phyloP scores from a whole-genome alignment of 306 rosid genomes.

The Malus sieversii region DNA sequence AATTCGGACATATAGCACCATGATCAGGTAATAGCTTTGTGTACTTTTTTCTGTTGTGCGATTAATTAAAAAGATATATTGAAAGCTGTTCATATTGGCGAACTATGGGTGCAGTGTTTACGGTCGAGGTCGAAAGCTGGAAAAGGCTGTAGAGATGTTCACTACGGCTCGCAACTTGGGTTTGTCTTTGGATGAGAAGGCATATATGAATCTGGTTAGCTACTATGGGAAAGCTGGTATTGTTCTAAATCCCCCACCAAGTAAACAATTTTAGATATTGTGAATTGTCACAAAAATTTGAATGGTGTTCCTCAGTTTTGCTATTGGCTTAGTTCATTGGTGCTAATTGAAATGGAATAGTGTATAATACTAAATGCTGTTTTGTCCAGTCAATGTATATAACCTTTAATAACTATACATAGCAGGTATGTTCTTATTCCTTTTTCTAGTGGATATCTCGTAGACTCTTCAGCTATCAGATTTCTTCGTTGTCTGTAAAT shows the following conservation, averaged over 20 bases:
- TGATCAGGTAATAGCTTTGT: slow-evolving; percentile 62
- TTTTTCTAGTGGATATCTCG: too few relatives aligned
- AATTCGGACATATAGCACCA: slow-evolving; percentile 80
- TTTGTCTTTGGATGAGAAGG: slow-evolving; percentile 59
- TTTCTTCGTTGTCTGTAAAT: background rate
- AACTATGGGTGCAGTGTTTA: slow-evolving; percentile 56
- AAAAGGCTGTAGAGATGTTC: slow-evolving; percentile 71
- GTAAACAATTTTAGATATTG: background rate
- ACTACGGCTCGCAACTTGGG: slow-evolving; percentile 44
- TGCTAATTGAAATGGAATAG: too few relatives aligned
- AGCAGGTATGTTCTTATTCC: too few relatives aligned
- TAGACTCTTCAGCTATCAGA: too few relatives aligned
- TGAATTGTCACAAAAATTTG: background rate
- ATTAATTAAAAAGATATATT: background rate
- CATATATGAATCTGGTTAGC: slow-evolving; percentile 74
- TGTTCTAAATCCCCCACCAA: background rate
- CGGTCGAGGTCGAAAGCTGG: slow-evolving; percentile 73
- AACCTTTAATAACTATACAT: too few relatives aligned
- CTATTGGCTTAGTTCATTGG: background rate
- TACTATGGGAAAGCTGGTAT: slow-evolving; percentile 89
- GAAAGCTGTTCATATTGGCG: background rate
- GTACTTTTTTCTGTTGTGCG: background rate
- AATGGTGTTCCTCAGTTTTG: background rate
- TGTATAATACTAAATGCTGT: too few relatives aligned
- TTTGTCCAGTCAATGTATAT: too few relatives aligned